phyloP scores from a whole-genome alignment of 2,329 filamentous ascomycete genomes.

The Trichoderma sp. region DNA sequence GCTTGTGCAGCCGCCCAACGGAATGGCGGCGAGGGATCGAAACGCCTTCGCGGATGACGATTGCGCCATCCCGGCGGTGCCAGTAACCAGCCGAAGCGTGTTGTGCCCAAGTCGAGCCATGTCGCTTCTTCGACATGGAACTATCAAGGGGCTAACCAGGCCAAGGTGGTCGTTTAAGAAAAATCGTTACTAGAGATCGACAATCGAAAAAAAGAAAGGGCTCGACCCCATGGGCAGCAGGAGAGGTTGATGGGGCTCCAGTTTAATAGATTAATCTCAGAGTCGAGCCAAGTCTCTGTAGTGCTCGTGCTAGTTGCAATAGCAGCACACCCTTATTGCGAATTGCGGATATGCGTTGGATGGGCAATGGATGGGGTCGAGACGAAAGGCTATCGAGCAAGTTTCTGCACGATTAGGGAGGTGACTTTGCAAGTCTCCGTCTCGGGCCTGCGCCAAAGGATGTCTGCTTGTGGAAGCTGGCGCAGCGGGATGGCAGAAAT shows the following conservation, averaged over 20 bases:
- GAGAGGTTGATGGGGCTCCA: not conserved
- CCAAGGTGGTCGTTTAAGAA: not conserved
- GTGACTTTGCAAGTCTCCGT: not conserved
- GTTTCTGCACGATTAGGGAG: not conserved
- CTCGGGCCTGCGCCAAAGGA: not conserved
- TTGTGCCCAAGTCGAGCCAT: not conserved
- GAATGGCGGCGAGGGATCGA: constrained; percentile 13
- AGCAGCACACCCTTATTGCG: not conserved
- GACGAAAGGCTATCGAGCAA: not conserved
- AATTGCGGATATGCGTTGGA: not conserved
- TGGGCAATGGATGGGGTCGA: not conserved
- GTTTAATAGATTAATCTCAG: constrained; percentile 6
- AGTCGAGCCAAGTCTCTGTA: not conserved
- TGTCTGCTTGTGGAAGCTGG: constrained; percentile 8
- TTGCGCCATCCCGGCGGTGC: constrained; percentile 23
- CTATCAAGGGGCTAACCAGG: not conserved
- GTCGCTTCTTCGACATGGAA: not conserved
- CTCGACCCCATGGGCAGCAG: constrained; percentile 17
- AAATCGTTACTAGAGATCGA: not conserved
- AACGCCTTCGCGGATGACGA: constrained; percentile 25
- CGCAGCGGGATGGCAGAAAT: not conserved
- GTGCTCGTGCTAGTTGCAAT: not conserved
- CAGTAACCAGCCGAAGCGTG: constrained; percentile 6
- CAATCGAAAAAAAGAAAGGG: not conserved
- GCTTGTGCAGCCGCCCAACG: constrained; percentile 4